Evolutionary conservation across 306 rosid genomes (phyloP).

Genomic region (Canavalia gladiata): DNA sequence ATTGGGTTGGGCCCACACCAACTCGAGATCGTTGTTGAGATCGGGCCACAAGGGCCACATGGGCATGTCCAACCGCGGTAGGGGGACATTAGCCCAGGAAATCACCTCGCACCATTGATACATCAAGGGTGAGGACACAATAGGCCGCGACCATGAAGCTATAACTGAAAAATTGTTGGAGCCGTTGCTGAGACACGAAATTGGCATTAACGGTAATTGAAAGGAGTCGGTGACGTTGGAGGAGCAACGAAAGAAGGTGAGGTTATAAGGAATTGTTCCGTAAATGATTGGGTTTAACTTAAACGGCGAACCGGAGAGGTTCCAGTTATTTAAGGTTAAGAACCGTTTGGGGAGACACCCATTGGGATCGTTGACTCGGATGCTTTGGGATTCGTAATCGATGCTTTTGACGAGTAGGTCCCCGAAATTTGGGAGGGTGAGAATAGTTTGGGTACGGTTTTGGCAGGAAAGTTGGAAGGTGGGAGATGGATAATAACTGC

Average conservation of each 20-base stretch:
- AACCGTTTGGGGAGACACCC: slow-evolving; percentile 39
- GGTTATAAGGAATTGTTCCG: neutral
- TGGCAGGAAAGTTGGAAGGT: slow-evolving; percentile 27
- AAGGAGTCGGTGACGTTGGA: neutral
- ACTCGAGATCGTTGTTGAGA: slow-evolving; percentile 29
- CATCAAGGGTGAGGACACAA: neutral
- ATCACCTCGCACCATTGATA: slow-evolving; percentile 46
- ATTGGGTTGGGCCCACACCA: slow-evolving; percentile 60
- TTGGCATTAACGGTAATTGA: neutral
- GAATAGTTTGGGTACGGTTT: neutral
- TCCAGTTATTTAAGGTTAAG: slow-evolving; percentile 33
- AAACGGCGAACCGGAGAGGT: slow-evolving; percentile 49
- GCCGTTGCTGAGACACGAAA: slow-evolving; percentile 49
- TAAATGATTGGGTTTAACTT: neutral
- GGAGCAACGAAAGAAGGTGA: slow-evolving; percentile 62
- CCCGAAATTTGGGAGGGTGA: slow-evolving; percentile 18
- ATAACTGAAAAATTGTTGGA: neutral
- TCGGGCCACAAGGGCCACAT: slow-evolving; percentile 25
- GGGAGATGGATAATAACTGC: slow-evolving; percentile 25
- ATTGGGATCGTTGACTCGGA: slow-evolving; percentile 36
- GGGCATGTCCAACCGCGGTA: neutral
- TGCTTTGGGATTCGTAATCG: slow-evolving; percentile 20
- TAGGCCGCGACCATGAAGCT: neutral
- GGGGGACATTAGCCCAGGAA: slow-evolving; percentile 51
- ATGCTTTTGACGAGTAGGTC: neutral